Base-by-base conservation (phyloP, 306 rosid species). In the Fragaria vesca region DNA sequence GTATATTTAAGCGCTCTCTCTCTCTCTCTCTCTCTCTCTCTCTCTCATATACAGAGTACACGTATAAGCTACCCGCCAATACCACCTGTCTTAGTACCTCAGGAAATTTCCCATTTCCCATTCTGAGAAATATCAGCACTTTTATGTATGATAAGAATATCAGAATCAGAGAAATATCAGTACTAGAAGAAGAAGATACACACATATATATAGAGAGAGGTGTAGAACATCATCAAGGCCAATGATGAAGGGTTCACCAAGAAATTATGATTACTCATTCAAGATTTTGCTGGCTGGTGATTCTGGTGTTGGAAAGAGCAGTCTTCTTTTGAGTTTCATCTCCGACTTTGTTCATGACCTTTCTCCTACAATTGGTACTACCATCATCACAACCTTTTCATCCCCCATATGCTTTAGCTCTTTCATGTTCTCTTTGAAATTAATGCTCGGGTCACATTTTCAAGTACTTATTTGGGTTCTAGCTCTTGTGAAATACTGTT, bases 281-380 rank as follows among this genome's bases (percentile, higher is more conserved):
- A 95, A 95, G 93, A 84, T 95, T 28, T 80, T 93, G 81, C 57
- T 95, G 93, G 81, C 88, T 15, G 99, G 99, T 70, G 99, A 95
- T 83, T 95, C 97, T 83, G 97, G 97, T 63, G 99, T 95, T 80
- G 99, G 99, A 70, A 95, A 95, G 84, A 95, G 99, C 82, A 88
- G 97, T 78, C 92, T 95, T 77, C 91, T 95, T 55, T 93, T 92
- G 76, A 93, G 89, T 80, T 95, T 93, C 84, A 93, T 91, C 71
- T 89, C 96, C 80, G 84, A 87, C 69, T 88, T 88, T 71, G 76
- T 89, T 81, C 85, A 85, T 12, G 83, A 92, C 24, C 88, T 91
- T 43, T 88, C 97, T 20, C 97, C 99, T 51, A 95, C 99, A 12
- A 81, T 95, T 58, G 99, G 99, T 95, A 81, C 43, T 18, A 4